Base-by-base conservation (phyloP, 106 monocot genomes). In the Allium cepa region DNA sequence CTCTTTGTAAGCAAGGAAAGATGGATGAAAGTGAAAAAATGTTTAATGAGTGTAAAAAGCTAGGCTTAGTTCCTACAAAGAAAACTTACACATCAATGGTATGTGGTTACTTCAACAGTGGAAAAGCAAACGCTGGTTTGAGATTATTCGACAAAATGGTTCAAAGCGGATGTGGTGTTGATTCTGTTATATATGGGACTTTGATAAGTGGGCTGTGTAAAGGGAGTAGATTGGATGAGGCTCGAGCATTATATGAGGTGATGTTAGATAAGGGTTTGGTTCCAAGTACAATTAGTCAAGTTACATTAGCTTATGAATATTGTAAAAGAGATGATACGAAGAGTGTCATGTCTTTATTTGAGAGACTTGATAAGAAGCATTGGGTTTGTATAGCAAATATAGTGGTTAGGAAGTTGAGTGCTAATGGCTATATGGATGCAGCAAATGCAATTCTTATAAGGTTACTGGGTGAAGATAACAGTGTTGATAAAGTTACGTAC, bases 141-240 rank as follows among this genome's bases (percentile, higher is more conserved):
- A 79, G 85, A 59, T n/a, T 90, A 17, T 93, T 93, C 69, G 86
- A 87, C 26, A 99, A 75, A 53, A 99, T 99, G 99, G 69, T 73
- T 58, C 74, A 75, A 64, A 52, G 83, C 56, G 87, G 82, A 55
- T 84, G 80, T 27, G 18, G 62, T 9, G 81, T 84, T 50, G 93
- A 99, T 80, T 79, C 99, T 8, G 83, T 93, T 63, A 85, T 87
- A 14, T 99, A 99, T 75, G 84, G 90, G 50, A 79, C 99, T 76
- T 55, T 99, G 17, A 80, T 99, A 65, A 99, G 99, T 69, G 99
- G 93, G n/a, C 81, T 99, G 8, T 93, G 99, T 75, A 99, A 90
- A 73, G 93, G 85, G 47, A 83, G 76, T n/a, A 90, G 93, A 59
- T 57, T 99, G 26, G 87, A 90, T 49, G 89, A 93, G 75, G 99